A percentile compares a stretch with the other conserved stretches of the same genome.
phyloP scores from a whole-genome alignment of 1,284 basidiomycete species.

The Golubevia sp. region DNA sequence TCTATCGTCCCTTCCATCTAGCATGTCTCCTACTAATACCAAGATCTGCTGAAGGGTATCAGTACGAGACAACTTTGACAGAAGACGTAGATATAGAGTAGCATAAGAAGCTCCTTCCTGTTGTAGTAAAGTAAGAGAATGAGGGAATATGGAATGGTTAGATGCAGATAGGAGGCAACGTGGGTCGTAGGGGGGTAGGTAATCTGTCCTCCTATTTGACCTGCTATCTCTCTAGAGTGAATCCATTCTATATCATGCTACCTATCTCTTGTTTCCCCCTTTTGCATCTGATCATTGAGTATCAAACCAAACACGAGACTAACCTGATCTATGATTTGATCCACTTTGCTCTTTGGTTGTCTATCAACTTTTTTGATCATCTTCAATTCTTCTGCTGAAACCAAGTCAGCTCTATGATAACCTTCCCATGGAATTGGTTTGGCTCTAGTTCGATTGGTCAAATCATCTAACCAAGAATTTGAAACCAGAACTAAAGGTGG shows the following conservation, averaged over 20 bases:
- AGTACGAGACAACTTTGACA: conserved; percentile 88
- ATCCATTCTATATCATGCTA: no score
- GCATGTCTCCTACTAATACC: conserved; percentile 86
- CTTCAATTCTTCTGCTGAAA: conserved; percentile 49
- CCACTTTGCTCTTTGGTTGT: neutral
- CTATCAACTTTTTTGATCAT: conserved; percentile 27
- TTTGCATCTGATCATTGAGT: no score
- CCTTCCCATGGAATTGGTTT: conserved; percentile 59
- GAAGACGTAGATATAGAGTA: conserved; percentile 82
- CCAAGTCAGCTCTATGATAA: conserved; percentile 55
- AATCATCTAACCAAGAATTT: conserved; percentile 45
- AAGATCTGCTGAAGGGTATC: conserved; percentile 94
- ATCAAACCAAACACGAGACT: conserved; percentile 55
- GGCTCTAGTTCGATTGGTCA: conserved; percentile 35
- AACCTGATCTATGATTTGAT: conserved; percentile 2
- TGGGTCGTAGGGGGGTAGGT: neutral
- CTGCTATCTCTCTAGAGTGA: neutral
- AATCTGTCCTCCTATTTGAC: neutral
- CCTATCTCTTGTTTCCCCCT: no score
- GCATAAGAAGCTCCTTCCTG: conserved; percentile 69
- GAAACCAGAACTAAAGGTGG: conserved; percentile 42
- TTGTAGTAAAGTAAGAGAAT: neutral
- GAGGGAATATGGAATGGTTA: neutral
- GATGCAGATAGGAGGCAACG: neutral
- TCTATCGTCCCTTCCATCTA: conserved; percentile 68